Base-by-base conservation (phyloP, 768 basidiomycete species). In the Leucocoprinus leucothites region DNA sequence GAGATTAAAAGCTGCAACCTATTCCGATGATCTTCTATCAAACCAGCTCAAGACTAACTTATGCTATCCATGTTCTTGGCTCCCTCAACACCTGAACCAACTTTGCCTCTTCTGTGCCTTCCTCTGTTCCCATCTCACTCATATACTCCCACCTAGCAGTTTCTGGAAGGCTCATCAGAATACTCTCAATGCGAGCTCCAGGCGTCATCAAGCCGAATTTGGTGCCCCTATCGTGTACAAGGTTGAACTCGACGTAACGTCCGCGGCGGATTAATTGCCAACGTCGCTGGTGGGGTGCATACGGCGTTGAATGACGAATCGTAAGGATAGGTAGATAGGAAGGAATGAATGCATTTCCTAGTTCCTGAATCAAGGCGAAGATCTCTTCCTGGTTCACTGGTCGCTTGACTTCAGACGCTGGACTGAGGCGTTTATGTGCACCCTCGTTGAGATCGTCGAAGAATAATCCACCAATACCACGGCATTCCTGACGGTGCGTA, bases 211-310 rank as follows among this genome's bases (percentile, higher is more conserved):
- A 71, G 6, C 91, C 91, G 61, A 92, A 95, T 66, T 89, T 93
- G 21, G 92, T 94, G 1, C 92, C 92, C 43, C 92, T 77, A 64
- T 94, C 92, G 60, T 87, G 84, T 9, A 94, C 84, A 58, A 95
- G 69, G 68, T 94, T 94, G 72, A 94, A 99, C 69, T 99, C 96
- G 49, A 96, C 96, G 65, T 98, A 96, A 58, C 95, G 80, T 1
- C 95, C 95, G 22, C 95, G 77, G 40, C 97, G 79, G 24, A 99
- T 63, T 52, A 96, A 82, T 69, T 98, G 96, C 97, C 97, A 99
- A 48, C 95, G 79, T 46, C 94, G 82, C 58, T 91, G 76, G 26
- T 78, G 72, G 3, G 87, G 85, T 3, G 82, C 82, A 60, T 74
- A 83, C 22, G 84, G 80, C 47, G 78, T 80, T 9, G 65, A 57